Evolutionary conservation across 805 yeast genomes (phyloP).

Genomic region (Ogataea populi-albae): DNA sequence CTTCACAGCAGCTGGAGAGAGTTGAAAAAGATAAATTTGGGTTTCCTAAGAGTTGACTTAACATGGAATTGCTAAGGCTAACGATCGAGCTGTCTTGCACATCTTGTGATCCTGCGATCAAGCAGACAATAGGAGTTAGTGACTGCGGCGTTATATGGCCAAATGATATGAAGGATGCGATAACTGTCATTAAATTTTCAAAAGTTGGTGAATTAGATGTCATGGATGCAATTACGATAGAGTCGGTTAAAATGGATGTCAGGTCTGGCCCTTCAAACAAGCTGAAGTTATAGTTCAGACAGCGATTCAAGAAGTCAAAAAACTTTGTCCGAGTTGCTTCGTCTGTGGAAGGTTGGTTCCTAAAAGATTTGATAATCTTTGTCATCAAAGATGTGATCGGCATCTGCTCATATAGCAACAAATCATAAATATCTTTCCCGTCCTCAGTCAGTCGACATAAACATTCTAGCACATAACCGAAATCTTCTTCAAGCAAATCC

Average conservation of each 20-base stretch:
- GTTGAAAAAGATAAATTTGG: conserved; percentile 11
- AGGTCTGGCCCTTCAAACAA: conserved; percentile 17
- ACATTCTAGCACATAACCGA: conserved; percentile 42
- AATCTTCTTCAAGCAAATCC: conserved; percentile 36
- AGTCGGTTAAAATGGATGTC: conserved; percentile 5
- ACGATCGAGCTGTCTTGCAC: conserved; percentile 11
- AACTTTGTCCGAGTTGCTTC: conserved; percentile 12
- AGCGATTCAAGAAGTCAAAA: conserved; percentile 15
- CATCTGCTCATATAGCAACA: conserved; percentile 14
- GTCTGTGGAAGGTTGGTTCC: conserved; percentile 5
- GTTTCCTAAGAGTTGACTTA: conserved; percentile 14
- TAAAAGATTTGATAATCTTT: conserved; percentile 6
- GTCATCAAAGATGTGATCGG: conserved; percentile 19
- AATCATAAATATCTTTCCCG: conserved; percentile 25
- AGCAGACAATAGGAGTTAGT: conserved; percentile 9
- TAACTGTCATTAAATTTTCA: conserved; percentile 12
- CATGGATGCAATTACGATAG: conserved; percentile 12
- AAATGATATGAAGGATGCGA: conserved; percentile 14
- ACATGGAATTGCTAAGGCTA: conserved; percentile 7
- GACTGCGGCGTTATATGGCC: conserved; percentile 17
- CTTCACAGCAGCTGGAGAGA: conserved; percentile 18
- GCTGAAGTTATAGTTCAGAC: conserved; percentile 22
- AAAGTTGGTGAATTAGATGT: conserved; percentile 15
- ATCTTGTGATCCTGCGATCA: conserved; percentile 16
- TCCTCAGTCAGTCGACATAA: conserved; percentile 46